A percentile compares a stretch with the other conserved stretches of the same genome.
These are phyloP conservation scores for Salix exigua DNA, from an alignment of 345 rosid genomes.

Conservation along the genomic window DNA sequence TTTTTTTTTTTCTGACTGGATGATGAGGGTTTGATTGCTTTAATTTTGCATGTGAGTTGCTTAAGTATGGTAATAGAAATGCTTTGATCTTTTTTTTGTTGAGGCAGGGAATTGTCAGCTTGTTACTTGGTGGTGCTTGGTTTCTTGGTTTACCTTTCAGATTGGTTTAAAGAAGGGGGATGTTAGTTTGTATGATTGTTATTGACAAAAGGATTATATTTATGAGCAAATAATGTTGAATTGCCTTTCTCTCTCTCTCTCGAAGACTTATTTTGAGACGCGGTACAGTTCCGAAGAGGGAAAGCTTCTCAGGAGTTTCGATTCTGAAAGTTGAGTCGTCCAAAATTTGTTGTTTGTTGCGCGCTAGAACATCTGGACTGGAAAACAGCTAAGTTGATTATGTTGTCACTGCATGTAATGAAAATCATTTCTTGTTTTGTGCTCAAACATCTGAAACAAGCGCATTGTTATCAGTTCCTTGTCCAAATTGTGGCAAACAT, in stretches of 20 bases:
- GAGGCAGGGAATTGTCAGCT: not conserved
- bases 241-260: not conserved
- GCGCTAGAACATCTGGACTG: not conserved
- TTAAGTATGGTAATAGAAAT: not conserved
- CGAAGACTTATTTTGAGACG: not conserved
- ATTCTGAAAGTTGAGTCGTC: not conserved
- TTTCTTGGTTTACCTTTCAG: not conserved
- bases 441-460: not conserved
- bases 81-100: not conserved
- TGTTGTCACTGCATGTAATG: not conserved
- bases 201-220: not conserved
- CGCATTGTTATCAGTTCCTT: too few species aligned
- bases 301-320: not conserved
- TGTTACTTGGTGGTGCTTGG: not conserved
- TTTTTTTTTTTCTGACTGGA: not conserved
- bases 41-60: not conserved
- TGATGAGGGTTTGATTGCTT: not conserved
- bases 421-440: not conserved
- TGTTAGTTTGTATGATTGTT: not conserved
- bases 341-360: not conserved
- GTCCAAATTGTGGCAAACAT: not conserved
- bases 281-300: not conserved
- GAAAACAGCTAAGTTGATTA: not conserved
- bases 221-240: not conserved
- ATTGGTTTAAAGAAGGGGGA: not conserved